Evolutionary conservation across 2,329 filamentous ascomycete species (phyloP), one percentile per base, ranked within the genome.

Genomic region (Escovopsis sp.): DNA sequence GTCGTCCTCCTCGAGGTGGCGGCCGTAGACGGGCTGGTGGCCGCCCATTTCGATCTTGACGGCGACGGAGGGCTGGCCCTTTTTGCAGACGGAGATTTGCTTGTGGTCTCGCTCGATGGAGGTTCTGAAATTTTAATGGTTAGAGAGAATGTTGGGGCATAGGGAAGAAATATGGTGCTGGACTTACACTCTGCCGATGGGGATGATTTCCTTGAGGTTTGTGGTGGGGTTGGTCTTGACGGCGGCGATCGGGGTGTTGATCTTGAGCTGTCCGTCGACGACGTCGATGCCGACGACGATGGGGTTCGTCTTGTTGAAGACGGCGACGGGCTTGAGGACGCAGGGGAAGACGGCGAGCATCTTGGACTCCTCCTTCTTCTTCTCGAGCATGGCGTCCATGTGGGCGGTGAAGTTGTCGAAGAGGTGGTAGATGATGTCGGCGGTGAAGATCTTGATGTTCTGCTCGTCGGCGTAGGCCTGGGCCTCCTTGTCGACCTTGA

Each of bases 101-200:
- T 98, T 98, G 72, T 98, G 90, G 47, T 98, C 92, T 54, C 92
- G 79, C 60, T 98, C 88, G 52, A 98, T 98, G 2, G 81, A 87
- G 37, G 83, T 83, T n/a, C 87, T 94, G n/a, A n/a, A n/a, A n/a
- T n/a, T n/a, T n/a, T n/a, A n/a, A n/a, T n/a, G n/a, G 21, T 11
- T 25, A 36, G 3, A 27, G n/a, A 30, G 8, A 19, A 31, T 32
- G 47, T 61, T 45, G 61, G 48, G 36, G n/a, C 13, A 42, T 55
- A 48, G 52, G 47, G 38, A 40, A 28, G 10, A 7, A 15, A 27
- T 2, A 29, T 25, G 15, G 11, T 26, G 5, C n/a, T 14, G 18
- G 21, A 77, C 83, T 68, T 77, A 92, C 83, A 98, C 90, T 82
- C 90, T 79, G 40, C 90, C 90, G 28, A 98, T 58, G 29, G 68